Evolutionary conservation across 768 basidiomycete species (phyloP).

Genomic region (Tephrocybe rancida): DNA sequence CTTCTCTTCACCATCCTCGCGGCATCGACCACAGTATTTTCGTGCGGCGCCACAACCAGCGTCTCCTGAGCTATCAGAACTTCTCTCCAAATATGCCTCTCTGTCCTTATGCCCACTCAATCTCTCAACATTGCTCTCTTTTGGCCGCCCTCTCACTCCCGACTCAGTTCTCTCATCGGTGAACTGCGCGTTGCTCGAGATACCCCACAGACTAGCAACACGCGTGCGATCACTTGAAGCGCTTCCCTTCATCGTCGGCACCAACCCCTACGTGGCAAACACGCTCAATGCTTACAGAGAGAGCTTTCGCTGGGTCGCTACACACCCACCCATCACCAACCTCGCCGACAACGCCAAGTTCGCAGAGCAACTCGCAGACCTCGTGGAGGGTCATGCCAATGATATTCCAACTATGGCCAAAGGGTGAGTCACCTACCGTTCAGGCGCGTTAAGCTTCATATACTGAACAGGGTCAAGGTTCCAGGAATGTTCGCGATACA

Average conservation of each 20-base stretch:
- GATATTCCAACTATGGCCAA: constrained; percentile 92
- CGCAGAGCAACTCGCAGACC: constrained; percentile 61
- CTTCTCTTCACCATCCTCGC: constrained; percentile 2
- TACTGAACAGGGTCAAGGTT: constrained; percentile 49
- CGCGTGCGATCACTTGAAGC: constrained; percentile 75
- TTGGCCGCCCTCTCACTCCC: constrained; percentile 71
- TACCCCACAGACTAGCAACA: constrained; percentile 75
- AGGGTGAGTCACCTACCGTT: constrained; percentile 50
- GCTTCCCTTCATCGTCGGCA: constrained; percentile 87
- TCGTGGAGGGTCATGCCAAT: constrained; percentile 80
- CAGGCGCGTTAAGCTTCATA: no score
- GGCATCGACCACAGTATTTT: constrained; percentile 19
- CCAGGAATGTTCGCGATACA: constrained; percentile 83
- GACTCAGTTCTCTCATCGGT: constrained; percentile 77
- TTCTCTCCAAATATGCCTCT: constrained; percentile 65
- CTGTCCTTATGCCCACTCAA: constrained; percentile 67
- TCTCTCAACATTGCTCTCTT: constrained; percentile 72
- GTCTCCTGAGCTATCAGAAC: constrained; percentile 53
- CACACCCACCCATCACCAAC: constrained; percentile 62
- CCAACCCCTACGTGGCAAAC: constrained; percentile 82
- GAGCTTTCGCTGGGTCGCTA: constrained; percentile 72
- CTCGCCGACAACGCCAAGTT: constrained; percentile 74
- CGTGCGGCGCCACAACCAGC: constrained; percentile 50
- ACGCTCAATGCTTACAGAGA: constrained; percentile 68
- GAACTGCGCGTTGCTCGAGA: constrained; percentile 71